Evolutionary conservation across 441 rosid species (phyloP).

Genomic region (Viola pubescens): DNA sequence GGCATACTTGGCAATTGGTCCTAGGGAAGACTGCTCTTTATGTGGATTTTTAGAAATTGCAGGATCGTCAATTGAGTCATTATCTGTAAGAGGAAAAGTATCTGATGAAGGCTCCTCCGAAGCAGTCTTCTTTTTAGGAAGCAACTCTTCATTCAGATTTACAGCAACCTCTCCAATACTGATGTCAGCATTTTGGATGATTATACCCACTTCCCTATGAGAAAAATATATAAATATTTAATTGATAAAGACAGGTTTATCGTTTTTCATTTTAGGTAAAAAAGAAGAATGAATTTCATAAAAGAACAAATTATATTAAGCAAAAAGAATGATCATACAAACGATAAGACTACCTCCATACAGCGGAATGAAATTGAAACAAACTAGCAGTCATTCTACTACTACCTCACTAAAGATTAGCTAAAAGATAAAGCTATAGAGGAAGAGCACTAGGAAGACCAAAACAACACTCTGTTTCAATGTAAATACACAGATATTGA

Average conservation of each 20-base stretch:
- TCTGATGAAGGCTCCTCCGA: constrained; percentile 35
- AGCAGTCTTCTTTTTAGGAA: constrained; percentile 45
- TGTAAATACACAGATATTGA: too few relatives aligned
- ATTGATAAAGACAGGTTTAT: constrained; percentile 13
- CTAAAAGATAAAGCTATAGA: neutral
- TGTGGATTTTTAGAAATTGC: constrained; percentile 33
- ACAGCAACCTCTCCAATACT: constrained; percentile 61
- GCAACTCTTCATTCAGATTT: constrained; percentile 66
- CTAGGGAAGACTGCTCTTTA: constrained; percentile 39
- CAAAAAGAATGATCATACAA: neutral
- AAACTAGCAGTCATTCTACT: too few relatives aligned
- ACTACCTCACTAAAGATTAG: neutral
- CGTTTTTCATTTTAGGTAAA: constrained; percentile 1
- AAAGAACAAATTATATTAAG: neutral
- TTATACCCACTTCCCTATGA: constrained; percentile 71
- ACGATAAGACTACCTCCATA: neutral
- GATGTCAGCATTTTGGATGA: constrained; percentile 59
- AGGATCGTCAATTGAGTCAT: constrained; percentile 29
- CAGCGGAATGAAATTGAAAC: too few relatives aligned
- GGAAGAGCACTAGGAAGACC: too few relatives aligned
- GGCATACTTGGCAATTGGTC: constrained; percentile 49
- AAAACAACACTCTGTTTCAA: too few relatives aligned
- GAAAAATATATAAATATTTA: constrained; percentile 14
- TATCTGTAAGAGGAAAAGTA: constrained; percentile 32
- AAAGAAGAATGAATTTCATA: neutral